Evolutionary conservation across 352 stramenopile species (phyloP), one percentile per base, ranked within the genome.

Genomic region (Phytopythium aichiense): DNA sequence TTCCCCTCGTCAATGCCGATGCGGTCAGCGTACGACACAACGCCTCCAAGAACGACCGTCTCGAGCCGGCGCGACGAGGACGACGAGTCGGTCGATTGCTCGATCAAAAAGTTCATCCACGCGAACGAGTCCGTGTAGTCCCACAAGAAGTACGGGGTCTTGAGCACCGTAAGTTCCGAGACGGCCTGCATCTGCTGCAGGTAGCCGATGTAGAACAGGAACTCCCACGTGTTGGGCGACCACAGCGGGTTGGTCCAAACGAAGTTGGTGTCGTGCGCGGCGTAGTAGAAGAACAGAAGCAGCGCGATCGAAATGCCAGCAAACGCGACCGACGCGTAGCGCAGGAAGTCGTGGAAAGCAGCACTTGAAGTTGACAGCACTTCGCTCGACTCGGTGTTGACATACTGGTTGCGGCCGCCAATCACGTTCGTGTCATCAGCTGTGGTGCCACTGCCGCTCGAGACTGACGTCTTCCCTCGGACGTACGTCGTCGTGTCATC

Each of bases 181-280:
- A 85, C 54, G 5, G 78, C 73, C 37, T 74, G 66, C 71, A 92
- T 84, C 35, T 88, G 79, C 69, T 92, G 83, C 58, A 92, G 63
- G 64, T 87, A 88, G n/a, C 64, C 74, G 18, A 81, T 71, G 65
- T 88, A 89, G 18, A 84, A 69, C 30, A 85, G 64, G 55, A 89
- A 84, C 63, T 92, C 83, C 83, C 83, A 92, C 18, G 81, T 83
- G 61, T 92, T 92, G 2, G 83, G 83, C 42, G 79, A 83, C 80
- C 77, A 89, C 22, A 71, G 48, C 7, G 75, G 35, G 30, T 71
- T 86, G 12, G 69, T 69, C 71, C 67, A 86, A 33, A 76, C 61
- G 18, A 77, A 56, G 38, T 74, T 67, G 6, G 66, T 56, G 52
- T 91, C 79, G 28, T 87, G 64, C 13, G 79, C 78, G 9, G 87